Evolutionary conservation across 257 asterid genomes (phyloP).

Genomic region (Eustoma russellianum): DNA sequence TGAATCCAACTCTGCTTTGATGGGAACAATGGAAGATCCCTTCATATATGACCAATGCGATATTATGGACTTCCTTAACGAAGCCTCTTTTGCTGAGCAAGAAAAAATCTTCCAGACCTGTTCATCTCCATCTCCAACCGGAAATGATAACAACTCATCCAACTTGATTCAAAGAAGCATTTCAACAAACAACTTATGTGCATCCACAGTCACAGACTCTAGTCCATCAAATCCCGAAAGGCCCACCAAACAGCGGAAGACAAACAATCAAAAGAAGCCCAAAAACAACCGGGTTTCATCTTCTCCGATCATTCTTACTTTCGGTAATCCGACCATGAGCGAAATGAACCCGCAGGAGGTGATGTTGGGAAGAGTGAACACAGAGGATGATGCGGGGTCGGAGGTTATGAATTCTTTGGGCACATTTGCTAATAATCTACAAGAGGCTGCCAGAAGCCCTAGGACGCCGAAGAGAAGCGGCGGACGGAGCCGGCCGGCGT

Average conservation of each 20-base stretch:
- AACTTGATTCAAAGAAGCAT: background rate
- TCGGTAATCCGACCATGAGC: constrained; percentile 7
- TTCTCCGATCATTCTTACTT: constrained; percentile 10
- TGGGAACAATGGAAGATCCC: constrained; percentile 12
- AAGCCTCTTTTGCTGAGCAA: constrained; percentile 2
- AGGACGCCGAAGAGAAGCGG: constrained; percentile 7
- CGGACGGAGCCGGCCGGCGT: constrained; percentile 25
- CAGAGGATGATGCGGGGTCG: constrained; percentile 8
- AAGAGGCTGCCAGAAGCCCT: background rate
- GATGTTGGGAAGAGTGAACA: background rate
- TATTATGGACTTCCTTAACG: constrained; percentile 11
- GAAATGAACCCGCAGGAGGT: constrained; percentile 2
- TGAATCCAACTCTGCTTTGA: too few relatives aligned
- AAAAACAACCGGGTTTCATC: background rate
- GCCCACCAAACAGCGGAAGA: constrained; percentile 4
- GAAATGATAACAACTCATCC: background rate
- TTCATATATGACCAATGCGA: constrained; percentile 13
- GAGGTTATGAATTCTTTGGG: constrained; percentile 7
- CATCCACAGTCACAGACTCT: background rate
- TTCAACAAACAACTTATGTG: background rate
- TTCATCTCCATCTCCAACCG: background rate
- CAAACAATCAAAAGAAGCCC: background rate
- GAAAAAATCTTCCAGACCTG: background rate
- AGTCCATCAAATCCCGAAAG: background rate
- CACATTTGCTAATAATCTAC: background rate